Percentiles rank a stretch among this genome's conserved stretches.
These are phyloP conservation scores for Mucor indicus DNA, from an alignment of 371 early-diverging fungal species.

Conservation along the genomic window DNA sequence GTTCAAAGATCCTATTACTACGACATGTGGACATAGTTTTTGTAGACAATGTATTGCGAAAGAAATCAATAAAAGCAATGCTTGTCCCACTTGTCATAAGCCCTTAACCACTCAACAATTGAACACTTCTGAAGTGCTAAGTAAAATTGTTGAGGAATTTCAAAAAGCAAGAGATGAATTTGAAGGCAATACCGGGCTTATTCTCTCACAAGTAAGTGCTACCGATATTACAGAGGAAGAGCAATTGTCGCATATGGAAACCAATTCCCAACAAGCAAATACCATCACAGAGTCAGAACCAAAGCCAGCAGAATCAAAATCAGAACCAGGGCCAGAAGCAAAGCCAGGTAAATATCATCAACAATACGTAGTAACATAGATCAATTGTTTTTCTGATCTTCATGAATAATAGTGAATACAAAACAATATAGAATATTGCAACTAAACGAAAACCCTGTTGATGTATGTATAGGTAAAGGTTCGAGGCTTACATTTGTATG, in stretches of 20 bases:
- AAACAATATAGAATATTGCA: background rate
- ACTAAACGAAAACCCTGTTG: background rate
- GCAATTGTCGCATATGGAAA: no score
- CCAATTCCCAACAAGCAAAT: background rate
- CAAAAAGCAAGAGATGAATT: background rate
- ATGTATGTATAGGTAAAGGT: background rate
- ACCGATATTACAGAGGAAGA: background rate
- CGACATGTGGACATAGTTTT: no score
- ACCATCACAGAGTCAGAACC: background rate
- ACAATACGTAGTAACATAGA: background rate
- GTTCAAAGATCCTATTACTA: no score
- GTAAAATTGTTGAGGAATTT: background rate
- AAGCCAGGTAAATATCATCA: background rate
- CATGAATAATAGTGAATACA: background rate
- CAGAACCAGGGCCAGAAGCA: background rate
- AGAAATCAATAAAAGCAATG: no score
- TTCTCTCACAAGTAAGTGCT: background rate
- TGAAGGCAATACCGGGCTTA: background rate
- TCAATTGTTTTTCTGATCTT: background rate
- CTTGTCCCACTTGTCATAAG: background rate
- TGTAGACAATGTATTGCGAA: no score
- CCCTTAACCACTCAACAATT: background rate
- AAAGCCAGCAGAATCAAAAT: background rate
- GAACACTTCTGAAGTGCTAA: background rate
- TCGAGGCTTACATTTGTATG: background rate